phyloP scores from a whole-genome alignment of 2,329 filamentous ascomycete genomes.

The Epichloe coenophiala region DNA sequence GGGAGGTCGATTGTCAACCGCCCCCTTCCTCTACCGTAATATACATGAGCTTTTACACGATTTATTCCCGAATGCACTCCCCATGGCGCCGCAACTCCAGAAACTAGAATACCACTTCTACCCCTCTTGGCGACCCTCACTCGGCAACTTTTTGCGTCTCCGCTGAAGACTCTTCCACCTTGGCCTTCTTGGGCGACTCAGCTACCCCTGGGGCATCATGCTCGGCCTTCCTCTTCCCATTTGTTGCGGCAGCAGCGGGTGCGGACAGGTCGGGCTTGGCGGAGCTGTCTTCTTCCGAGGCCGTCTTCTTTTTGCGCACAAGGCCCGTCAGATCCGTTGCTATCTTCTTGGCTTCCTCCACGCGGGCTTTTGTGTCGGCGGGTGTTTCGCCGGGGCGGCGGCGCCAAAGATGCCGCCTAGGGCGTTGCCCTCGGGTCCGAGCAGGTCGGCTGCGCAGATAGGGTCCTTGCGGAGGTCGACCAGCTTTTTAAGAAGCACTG shows the following conservation, averaged over 20 bases:
- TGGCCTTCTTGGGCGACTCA: constrained; percentile 22
- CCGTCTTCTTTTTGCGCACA: constrained; percentile 54
- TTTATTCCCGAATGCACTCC: no score
- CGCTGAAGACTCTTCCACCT: constrained; percentile 14
- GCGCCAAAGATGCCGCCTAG: constrained; percentile 49
- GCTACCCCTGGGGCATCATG: constrained; percentile 15
- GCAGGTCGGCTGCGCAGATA: constrained; percentile 27
- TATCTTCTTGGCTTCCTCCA: constrained; percentile 59
- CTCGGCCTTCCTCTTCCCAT: constrained; percentile 26
- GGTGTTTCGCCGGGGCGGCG: constrained; percentile 46
- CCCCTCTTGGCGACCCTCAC: not conserved
- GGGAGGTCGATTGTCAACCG: no score
- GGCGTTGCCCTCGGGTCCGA: constrained; percentile 25
- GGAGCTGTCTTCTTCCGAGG: constrained; percentile 18
- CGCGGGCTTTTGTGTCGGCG: constrained; percentile 45
- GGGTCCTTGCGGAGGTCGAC: constrained; percentile 51
- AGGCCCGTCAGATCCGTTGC: constrained; percentile 64
- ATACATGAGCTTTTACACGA: no score
- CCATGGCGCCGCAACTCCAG: not conserved
- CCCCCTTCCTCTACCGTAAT: no score
- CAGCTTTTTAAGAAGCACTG: constrained; percentile 30
- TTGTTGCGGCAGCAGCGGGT: constrained; percentile 13
- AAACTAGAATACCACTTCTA: no score
- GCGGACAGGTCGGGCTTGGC: constrained; percentile 7
- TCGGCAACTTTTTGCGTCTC: not conserved